Conservation (phyloP, 495 filamentous ascomycete genomes). For the Aspergillus hancockii region DNA sequence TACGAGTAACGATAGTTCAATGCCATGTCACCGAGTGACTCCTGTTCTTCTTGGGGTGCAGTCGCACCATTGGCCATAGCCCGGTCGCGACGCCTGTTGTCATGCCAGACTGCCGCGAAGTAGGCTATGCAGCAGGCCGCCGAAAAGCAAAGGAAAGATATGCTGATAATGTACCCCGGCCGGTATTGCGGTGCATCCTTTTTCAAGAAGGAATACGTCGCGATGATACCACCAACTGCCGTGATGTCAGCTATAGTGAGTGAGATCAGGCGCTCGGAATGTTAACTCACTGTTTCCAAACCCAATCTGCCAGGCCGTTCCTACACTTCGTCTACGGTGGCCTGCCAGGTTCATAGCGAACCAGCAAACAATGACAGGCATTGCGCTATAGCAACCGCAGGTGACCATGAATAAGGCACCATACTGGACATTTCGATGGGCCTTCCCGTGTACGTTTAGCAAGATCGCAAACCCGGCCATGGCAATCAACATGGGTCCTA, state of each 20-base stretch:
- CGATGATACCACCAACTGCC: constrained; percentile 76
- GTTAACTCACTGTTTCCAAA: constrained; percentile 74
- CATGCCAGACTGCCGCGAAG: constrained; percentile 53
- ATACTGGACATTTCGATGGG: constrained; percentile 63
- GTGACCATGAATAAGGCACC: constrained; percentile 73
- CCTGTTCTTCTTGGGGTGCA: constrained; percentile 31
- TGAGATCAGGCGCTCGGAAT: not conserved
- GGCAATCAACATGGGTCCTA: constrained; percentile 62
- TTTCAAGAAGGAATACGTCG: constrained; percentile 76
- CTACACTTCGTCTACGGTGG: constrained; percentile 80
- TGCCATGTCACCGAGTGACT: constrained; percentile 41
- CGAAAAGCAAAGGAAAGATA: constrained; percentile 72
- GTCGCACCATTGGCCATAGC: constrained; percentile 23
- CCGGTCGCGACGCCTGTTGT: constrained; percentile 66
- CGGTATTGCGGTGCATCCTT: constrained; percentile 67
- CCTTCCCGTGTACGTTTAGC: constrained; percentile 59
- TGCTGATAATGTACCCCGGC: constrained; percentile 75
- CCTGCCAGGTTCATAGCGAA: constrained; percentile 91
- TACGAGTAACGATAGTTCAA: constrained; percentile 44
- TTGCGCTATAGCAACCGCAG: constrained; percentile 62
- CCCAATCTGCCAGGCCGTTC: constrained; percentile 84
- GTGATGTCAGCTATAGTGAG: constrained; percentile 13
- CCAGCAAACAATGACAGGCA: constrained; percentile 89
- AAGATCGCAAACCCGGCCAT: constrained; percentile 75
- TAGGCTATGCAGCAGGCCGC: constrained; percentile 62